These are phyloP conservation scores for Mortierella sp. DNA, from an alignment of 371 early-diverging fungal species.

Conservation along the genomic window DNA sequence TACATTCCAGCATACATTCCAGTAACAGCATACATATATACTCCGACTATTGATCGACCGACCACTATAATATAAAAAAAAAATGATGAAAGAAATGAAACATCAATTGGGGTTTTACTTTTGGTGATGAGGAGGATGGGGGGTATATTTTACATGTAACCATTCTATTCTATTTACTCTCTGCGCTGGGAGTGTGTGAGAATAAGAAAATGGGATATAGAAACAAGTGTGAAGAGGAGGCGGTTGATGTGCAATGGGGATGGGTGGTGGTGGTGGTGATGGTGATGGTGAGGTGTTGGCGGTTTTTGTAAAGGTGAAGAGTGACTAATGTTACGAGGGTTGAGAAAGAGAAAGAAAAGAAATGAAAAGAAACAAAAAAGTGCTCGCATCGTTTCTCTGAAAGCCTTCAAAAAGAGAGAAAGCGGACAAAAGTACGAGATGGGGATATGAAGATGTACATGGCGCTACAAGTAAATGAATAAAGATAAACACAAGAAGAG, in stretches of 20 bases:
- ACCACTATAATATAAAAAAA: no score
- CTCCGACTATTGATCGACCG: no score
- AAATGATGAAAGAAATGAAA: no score
- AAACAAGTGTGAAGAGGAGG: not conserved
- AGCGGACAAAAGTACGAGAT: not conserved
- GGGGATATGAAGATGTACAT: constrained; percentile 7
- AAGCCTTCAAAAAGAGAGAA: not conserved
- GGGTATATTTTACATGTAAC: constrained; percentile 12
- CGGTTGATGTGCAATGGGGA: not conserved
- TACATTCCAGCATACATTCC: no score
- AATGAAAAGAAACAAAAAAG: not conserved
- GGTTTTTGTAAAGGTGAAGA: not conserved
- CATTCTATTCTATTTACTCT: not conserved
- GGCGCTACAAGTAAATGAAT: not conserved
- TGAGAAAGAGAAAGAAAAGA: constrained; percentile 1
- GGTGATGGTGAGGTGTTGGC: not conserved
- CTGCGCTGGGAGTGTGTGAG: not conserved
- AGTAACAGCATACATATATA: no score
- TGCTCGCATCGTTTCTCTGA: not conserved
- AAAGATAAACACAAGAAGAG: constrained; percentile 2
- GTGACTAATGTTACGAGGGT: constrained; percentile 11
- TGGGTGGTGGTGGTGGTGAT: not conserved
- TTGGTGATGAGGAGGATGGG: not conserved
- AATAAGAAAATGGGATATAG: not conserved
- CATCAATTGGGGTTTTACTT: no score